These are phyloP conservation scores for Sporodiniella umbellata DNA, from an alignment of 371 early-diverging fungal genomes.

Conservation along the genomic window DNA sequence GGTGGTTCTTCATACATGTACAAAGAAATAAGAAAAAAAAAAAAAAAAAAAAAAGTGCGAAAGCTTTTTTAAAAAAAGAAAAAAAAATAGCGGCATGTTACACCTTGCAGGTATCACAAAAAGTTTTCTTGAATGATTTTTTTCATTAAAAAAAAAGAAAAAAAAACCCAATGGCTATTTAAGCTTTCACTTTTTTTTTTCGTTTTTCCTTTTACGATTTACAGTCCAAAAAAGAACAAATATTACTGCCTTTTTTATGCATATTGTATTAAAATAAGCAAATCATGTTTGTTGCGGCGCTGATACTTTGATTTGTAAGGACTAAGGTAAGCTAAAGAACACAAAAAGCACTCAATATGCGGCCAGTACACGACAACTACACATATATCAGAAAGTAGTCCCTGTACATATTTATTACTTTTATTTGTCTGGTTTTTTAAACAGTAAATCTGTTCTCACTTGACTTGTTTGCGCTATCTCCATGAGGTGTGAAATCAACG, in stretches of 20 bases:
- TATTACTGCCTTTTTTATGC: no score
- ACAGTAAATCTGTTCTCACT: slow-evolving; percentile 22
- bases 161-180: no score
- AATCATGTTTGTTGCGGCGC: no score
- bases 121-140: neutral
- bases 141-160: no score
- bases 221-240: no score
- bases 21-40: slow-evolving; percentile 1
- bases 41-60: neutral
- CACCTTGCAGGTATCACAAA: slow-evolving; percentile 1
- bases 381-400: neutral
- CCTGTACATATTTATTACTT: slow-evolving; percentile 4
- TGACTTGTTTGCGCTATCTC: slow-evolving; percentile 23
- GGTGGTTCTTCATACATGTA: slow-evolving; percentile 13
- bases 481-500: slow-evolving; percentile 31
- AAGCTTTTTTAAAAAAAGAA: neutral
- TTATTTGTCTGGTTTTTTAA: slow-evolving; percentile 3
- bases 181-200: no score
- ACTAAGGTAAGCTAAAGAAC: no score
- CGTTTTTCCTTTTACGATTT: no score
- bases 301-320: no score
- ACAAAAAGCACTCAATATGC: no score
- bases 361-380: no score
- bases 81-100: neutral
- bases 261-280: no score